Evolutionary conservation across 352 stramenopile species (phyloP), one percentile per base, ranked within the genome.

Genomic region (Globisporangium okanoganense): DNA sequence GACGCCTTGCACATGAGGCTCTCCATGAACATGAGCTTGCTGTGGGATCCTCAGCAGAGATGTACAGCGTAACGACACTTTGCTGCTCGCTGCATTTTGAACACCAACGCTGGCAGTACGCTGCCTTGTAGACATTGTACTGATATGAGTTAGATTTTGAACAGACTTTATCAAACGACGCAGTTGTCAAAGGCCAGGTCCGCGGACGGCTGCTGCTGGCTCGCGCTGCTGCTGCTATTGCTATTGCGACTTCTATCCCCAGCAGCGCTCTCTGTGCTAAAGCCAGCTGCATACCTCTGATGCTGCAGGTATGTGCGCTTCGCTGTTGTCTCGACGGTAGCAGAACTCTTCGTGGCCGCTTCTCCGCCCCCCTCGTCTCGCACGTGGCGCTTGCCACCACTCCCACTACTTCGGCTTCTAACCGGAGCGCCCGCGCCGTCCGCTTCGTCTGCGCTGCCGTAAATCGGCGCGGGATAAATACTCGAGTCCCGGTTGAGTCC

Each of bases 401-500:
- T 58, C 6, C 33, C 33, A 36, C 24, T 51, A 12, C 18, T 18
- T 12, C 54, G 35, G 41, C 29, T 43, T 25, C n/a, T 16, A 27
- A 14, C 18, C 1, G 24, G 12, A 16, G 38, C 36, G n/a, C 24
- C 53, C 8, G 18, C 36, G 16, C 10, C 25, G 2, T 41, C 51
- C 25, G n/a, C 9, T 40, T n/a, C 27, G 14, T 35, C 25, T 12
- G 24, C 3, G 18, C 45, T 56, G 18, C 29, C 25, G n/a, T 51
- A 36, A 18, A 49, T 24, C 16, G 52, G 51, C 6, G 60, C 60
- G 3, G 60, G 60, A 25, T 66, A 56, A 22, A 66, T 66, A 38
- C 41, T 66, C 5, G 60, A 52, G 25, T 66, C 60, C 40, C 60
- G 60, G 25, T 66, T 66, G 18, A 66, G 52, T 5, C 38, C 60